Conservation (phyloP, 2,329 filamentous ascomycete genomes). For the Talaromyces sp. region DNA sequence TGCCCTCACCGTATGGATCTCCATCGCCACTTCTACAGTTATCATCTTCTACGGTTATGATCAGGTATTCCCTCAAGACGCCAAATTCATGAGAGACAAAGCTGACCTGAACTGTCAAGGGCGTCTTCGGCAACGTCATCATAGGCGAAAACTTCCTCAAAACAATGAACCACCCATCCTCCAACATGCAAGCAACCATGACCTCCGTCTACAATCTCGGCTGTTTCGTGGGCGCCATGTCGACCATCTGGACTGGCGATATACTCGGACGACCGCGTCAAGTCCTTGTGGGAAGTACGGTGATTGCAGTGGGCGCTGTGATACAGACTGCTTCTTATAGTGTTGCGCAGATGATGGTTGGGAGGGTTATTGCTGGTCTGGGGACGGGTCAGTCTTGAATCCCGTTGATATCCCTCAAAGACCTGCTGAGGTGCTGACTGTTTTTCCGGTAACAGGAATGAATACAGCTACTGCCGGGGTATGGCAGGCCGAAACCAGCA, state of each 20-base stretch:
- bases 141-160: constrained; percentile 12
- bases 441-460: constrained; percentile 20
- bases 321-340: constrained; percentile 43
- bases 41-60: constrained; percentile 48
- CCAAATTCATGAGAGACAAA: no score
- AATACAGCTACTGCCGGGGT: constrained; percentile 45
- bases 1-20: constrained; percentile 50
- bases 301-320: constrained; percentile 39
- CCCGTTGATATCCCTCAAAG: constrained; percentile 18
- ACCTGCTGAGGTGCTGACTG: no score
- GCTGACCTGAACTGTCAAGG: constrained; percentile 23
- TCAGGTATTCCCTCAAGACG: constrained; percentile 24
- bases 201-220: constrained; percentile 15
- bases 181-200: constrained; percentile 14
- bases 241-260: constrained; percentile 12
- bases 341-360: constrained; percentile 44
- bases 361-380: constrained; percentile 45
- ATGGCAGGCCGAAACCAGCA: constrained; percentile 41
- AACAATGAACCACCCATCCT: constrained; percentile 10
- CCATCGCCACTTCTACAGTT: constrained; percentile 47
- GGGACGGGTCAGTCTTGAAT: constrained; percentile 37
- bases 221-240: constrained; percentile 13
- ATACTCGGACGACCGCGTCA: constrained; percentile 10
- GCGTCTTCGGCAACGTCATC: constrained; percentile 13
- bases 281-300: constrained; percentile 10